Conservation (phyloP, 148 eudicot species). For the Cornus florida region DNA sequence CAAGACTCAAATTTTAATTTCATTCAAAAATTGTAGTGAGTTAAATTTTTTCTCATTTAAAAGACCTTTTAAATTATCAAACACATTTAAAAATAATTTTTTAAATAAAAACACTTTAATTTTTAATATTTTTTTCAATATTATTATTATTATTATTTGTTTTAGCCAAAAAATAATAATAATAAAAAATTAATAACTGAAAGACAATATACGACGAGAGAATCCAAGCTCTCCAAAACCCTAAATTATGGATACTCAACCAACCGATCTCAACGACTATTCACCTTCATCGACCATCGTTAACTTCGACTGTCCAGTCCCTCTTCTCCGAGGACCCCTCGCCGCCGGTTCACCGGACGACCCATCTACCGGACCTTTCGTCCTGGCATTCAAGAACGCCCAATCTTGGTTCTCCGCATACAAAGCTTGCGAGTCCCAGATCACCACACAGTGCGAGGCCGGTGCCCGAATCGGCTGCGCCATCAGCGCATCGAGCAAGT, state of each 20-base stretch:
- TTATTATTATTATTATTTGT: no score
- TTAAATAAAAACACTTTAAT: no score
- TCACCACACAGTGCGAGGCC: constrained; percentile 53
- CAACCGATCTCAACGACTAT: constrained; percentile 38
- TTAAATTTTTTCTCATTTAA: no score
- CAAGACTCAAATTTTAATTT: no score
- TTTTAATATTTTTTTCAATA: no score
- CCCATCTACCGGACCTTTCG: constrained; percentile 40
- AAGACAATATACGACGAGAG: no score
- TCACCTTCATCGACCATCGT: constrained; percentile 52
- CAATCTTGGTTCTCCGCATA: constrained; percentile 46
- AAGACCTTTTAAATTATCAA: no score
- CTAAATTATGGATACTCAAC: background rate
- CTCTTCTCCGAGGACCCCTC: constrained; percentile 60
- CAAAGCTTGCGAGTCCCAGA: constrained; percentile 36
- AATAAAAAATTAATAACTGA: no score
- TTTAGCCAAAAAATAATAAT: no score
- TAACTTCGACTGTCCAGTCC: constrained; percentile 50
- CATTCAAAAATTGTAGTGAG: no score
- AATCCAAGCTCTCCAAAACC: no score
- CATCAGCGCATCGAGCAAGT: constrained; percentile 58
- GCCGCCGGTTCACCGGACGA: constrained; percentile 43
- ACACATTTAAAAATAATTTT: no score
- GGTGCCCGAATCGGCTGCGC: constrained; percentile 74
- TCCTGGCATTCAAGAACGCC: constrained; percentile 55